Conservation (phyloP, 192 early-diverging fungal species). For the Coemansia umbellata region DNA sequence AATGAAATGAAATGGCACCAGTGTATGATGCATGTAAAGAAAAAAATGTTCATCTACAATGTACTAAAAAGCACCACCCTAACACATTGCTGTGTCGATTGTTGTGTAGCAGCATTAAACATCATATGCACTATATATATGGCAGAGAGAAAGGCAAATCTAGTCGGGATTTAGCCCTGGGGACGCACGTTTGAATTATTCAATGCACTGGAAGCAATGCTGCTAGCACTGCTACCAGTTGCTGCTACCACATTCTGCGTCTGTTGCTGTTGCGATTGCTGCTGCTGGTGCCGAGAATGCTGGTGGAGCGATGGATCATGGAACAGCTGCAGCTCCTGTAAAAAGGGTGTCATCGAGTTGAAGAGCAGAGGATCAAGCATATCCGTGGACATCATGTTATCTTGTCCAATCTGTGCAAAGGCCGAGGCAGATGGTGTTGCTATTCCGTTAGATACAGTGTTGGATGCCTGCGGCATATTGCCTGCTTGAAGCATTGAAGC, state of each 20-base stretch:
- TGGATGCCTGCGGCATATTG: not conserved
- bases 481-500: not conserved
- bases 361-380: conserved; percentile 46
- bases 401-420: conserved; percentile 4
- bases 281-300: not conserved
- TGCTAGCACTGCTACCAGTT: not conserved
- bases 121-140: too few relatives aligned
- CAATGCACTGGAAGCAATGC: not conserved
- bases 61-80: too few relatives aligned
- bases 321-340: conserved; percentile 46
- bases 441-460: not conserved
- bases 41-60: too few relatives aligned
- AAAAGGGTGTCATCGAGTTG: conserved; percentile 48
- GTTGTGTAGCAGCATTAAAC: too few relatives aligned
- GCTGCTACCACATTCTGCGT: not conserved
- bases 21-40: too few relatives aligned
- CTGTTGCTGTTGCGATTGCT: conserved; percentile 5
- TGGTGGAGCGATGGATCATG: conserved; percentile 6
- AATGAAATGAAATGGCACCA: too few relatives aligned
- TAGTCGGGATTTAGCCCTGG: not conserved
- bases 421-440: not conserved
- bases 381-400: conserved; percentile 16
- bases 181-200: not conserved
- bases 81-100: too few relatives aligned
- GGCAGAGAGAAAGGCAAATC: not conserved